Evolutionary conservation across 768 basidiomycete genomes (phyloP), one percentile per base, ranked within the genome.

Genomic region (Butyriboletus loyo): DNA sequence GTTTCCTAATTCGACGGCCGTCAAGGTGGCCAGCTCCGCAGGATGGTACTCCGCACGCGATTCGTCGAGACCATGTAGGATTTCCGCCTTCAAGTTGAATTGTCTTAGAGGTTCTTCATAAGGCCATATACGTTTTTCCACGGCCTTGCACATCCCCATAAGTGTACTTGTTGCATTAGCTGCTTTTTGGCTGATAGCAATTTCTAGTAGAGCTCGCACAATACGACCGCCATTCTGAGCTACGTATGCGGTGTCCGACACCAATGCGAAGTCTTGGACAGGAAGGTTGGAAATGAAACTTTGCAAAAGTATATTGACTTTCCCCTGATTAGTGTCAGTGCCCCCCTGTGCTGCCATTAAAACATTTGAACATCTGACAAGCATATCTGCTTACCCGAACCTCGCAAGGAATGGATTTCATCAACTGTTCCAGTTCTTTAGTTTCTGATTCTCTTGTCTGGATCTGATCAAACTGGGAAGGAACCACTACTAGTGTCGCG

Each of bases 151-250:
- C 71, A 99, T 81, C 4, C 86, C 85, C 78, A 94, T 85, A 22
- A 98, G 79, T 11, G 89, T 86, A 2, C 80, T 76, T 11, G 88
- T 82, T 36, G 85, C 86, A 58, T 78, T 84, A 3, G 95, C 94
- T 91, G 90, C 98, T 68, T 94, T 93, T 56, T 82, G 83, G 67
- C 92, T 92, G 62, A 98, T 82, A 0, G 90, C 92, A 28, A 98
- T 96, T 66, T 99, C 97, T 15, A 98, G 80, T 1, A 99, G 76
- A 38, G 94, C 92, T n/a, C 97, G 85, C 49, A 92, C 79, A 58
- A 99, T 98, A 54, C 97, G 89, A 17, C 89, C 94, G 15, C 87
- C 90, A 62, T 98, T 99, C 66, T 98, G 95, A 22, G 94, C 90
- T 37, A 85, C 92, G 65, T 96, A 99, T 2, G 87, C 92, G 64